Base-by-base conservation (phyloP, 2,329 filamentous ascomycete species). In the Boeremia lycopersici region DNA sequence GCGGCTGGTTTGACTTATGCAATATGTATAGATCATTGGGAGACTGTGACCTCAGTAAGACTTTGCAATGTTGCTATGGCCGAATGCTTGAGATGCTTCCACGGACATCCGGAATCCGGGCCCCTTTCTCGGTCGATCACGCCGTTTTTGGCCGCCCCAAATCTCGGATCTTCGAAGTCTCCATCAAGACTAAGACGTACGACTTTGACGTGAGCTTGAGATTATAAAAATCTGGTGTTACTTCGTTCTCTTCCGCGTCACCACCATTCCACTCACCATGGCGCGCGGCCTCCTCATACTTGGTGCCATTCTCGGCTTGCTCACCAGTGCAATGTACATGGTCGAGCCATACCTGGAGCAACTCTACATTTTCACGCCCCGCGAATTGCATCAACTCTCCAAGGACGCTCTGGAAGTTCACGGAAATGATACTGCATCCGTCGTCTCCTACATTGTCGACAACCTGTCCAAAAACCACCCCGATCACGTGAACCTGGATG, bases 291-390 rank as follows among this genome's bases (percentile, higher is more conserved):
- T 72, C 28, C 59, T 60, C 17, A 17, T 58, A 29, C 40, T 71
- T 39, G 67, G 63, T 51, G 48, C 60, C 12, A 13, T 71, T 7
- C 43, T 72, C n/a, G 70, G 59, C 23, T 33, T 58, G 4, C 46
- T 72, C 10, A 60, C 69, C 2, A 55, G 62, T 6, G 46, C 68
- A 5, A 67, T 68, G 63, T 70, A 69, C 61, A 60, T 62, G n/a
- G 56, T 71, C 3, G 67, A 72, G 15, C 62, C 64, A 0, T 62
- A 66, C 31, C 67, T 73, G 2, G 56, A 60, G 6, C 59, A 60
- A 1, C 81, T 93, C 79, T 95, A 92, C 82, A 85, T 95, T 74
- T 93, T 96, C 76, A 78, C 86, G 48, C 83, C 84, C 2, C 79
- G 81, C 13, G 82, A 90, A 58, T 82, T 96, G 56, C 85, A 91